Evolutionary conservation across 148 eudicot genomes (phyloP).

Genomic region (Dysphania ambrosioides): DNA sequence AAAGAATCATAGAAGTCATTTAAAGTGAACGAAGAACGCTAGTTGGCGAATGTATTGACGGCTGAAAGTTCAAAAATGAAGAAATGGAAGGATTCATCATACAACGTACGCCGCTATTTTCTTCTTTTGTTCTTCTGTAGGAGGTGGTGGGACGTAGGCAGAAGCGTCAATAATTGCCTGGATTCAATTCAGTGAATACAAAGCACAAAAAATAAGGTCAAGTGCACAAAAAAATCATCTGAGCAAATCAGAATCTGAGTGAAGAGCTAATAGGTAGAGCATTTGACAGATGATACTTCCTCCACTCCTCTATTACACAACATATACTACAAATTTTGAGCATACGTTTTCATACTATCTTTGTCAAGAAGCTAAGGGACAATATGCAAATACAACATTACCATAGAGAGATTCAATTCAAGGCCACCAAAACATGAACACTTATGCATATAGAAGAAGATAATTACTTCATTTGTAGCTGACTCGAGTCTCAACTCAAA

Average conservation of each 20-base stretch:
- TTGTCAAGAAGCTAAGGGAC: background rate
- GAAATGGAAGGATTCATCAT: slow-evolving; percentile 27
- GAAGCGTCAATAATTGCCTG: slow-evolving; percentile 92
- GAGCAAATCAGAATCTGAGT: background rate
- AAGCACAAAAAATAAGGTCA: slow-evolving; percentile 8
- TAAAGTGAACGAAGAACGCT: background rate
- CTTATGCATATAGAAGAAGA: too few species aligned
- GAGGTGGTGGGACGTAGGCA: slow-evolving; percentile 95
- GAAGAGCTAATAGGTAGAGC: background rate
- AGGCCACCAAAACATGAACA: too few species aligned
- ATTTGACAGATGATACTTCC: slow-evolving; percentile 6
- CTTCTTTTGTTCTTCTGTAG: slow-evolving; percentile 81
- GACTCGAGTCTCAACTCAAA: background rate
- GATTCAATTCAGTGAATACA: slow-evolving; percentile 6
- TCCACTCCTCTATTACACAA: too few species aligned
- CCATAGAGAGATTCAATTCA: background rate
- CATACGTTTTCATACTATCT: too few species aligned
- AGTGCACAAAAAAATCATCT: slow-evolving; percentile 7
- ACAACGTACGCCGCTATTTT: slow-evolving; percentile 75
- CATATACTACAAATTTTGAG: too few species aligned
- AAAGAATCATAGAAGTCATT: background rate
- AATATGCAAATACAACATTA: background rate
- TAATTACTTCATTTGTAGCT: background rate
- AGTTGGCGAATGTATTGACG: background rate
- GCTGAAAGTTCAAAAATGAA: slow-evolving; percentile 14